Evolutionary conservation across 495 filamentous ascomycete species (phyloP).

Genomic region (Xylaria grammica): DNA sequence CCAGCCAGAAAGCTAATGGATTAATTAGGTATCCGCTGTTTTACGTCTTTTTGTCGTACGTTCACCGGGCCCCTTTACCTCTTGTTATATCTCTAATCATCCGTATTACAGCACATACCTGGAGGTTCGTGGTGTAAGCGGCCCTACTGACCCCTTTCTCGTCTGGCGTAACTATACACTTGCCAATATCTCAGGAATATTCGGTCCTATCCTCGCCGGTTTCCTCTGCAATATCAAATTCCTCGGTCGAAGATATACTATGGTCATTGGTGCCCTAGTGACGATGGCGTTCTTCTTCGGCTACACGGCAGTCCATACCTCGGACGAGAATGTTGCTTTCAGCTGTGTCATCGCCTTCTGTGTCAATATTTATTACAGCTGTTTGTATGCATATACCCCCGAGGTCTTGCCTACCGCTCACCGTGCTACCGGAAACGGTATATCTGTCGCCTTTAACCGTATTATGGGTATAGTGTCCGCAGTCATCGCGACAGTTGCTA

Average conservation of each 20-base stretch:
- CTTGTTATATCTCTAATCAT: slow-evolving; percentile 27
- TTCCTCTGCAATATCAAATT: slow-evolving; percentile 63
- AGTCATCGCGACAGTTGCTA: slow-evolving; percentile 63
- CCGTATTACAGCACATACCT: slow-evolving; percentile 46
- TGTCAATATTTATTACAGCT: slow-evolving; percentile 75
- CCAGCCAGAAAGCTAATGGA: slow-evolving; percentile 22
- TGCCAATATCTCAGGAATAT: slow-evolving; percentile 67
- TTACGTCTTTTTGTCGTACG: slow-evolving; percentile 67
- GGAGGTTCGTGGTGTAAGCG: slow-evolving; percentile 41
- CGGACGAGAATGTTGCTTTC: slow-evolving; percentile 66
- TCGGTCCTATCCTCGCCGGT: slow-evolving; percentile 68
- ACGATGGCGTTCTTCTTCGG: slow-evolving; percentile 73
- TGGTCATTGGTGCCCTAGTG: slow-evolving; percentile 66
- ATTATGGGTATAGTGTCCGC: slow-evolving; percentile 76
- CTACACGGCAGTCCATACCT: slow-evolving; percentile 66
- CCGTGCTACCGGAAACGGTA: slow-evolving; percentile 71
- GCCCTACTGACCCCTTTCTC: slow-evolving; percentile 52
- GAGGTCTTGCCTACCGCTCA: slow-evolving; percentile 70
- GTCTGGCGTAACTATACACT: slow-evolving; percentile 77
- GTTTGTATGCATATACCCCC: slow-evolving; percentile 67
- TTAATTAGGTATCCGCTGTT: slow-evolving; percentile 63
- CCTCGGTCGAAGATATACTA: slow-evolving; percentile 68
- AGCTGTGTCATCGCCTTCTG: slow-evolving; percentile 70
- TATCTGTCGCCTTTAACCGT: slow-evolving; percentile 70
- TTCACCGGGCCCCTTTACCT: not conserved